Conservation (phyloP, 108 stramenopile genomes). For the Cyclostephanos tholiformis region DNA sequence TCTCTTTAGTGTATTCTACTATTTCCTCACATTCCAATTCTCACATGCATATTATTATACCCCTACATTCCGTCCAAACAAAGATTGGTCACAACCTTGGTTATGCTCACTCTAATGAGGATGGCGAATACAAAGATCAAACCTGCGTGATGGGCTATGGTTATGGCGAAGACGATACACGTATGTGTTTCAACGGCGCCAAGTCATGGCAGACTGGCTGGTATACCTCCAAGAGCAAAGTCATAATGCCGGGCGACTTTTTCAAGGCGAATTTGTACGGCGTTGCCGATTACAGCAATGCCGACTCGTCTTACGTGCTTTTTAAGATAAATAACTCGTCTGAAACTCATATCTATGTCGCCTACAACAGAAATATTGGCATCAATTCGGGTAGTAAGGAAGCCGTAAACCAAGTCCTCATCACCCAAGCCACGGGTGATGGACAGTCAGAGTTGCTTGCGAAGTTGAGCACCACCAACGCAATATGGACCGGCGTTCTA, state of each 20-base stretch:
- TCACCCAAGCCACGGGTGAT: slow-evolving; percentile 25
- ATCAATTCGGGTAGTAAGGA: slow-evolving; percentile 51
- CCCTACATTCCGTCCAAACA: not conserved
- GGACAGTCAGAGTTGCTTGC: slow-evolving; percentile 40
- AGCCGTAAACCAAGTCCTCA: slow-evolving; percentile 48
- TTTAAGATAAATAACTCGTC: slow-evolving; percentile 15
- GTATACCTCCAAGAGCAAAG: slow-evolving; percentile 30
- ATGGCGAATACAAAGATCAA: slow-evolving; percentile 40
- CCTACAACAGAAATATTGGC: slow-evolving; percentile 50
- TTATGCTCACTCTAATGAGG: slow-evolving; percentile 55
- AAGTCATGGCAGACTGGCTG: slow-evolving; percentile 59
- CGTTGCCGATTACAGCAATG: slow-evolving; percentile 11
- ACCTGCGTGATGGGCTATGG: slow-evolving; percentile 42
- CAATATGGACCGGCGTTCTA: not conserved
- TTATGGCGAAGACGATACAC: slow-evolving; percentile 21
- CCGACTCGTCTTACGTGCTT: slow-evolving; percentile 19
- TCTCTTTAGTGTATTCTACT: not conserved
- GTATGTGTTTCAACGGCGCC: slow-evolving; percentile 66
- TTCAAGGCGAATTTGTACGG: slow-evolving; percentile 31
- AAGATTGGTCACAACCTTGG: slow-evolving; percentile 55
- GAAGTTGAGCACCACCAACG: slow-evolving; percentile 40
- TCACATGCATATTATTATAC: not conserved
- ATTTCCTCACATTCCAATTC: not conserved
- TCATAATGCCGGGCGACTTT: slow-evolving; percentile 19
- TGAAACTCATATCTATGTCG: slow-evolving; percentile 32